Conservation (phyloP, 2,329 filamentous ascomycete species). For the Exophiala calicioides region DNA sequence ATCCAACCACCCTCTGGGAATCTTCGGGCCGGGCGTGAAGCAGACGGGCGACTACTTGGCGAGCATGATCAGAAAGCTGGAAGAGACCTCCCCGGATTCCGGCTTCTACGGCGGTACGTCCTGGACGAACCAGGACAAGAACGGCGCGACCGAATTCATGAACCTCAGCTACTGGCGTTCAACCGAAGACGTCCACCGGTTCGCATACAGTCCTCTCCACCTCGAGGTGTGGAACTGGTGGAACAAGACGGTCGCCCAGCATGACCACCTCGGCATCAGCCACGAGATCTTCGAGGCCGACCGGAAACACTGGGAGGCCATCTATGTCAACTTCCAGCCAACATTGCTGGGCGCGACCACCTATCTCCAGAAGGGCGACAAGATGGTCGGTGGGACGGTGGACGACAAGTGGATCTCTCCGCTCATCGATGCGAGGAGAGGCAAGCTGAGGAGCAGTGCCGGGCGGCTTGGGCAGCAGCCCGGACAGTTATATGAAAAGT, state of each 20-base stretch:
- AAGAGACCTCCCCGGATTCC: conserved; percentile 30
- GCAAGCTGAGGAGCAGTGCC: conserved; percentile 28
- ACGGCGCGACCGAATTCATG: conserved; percentile 39
- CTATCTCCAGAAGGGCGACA: conserved; percentile 27
- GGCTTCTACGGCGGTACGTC: conserved; percentile 38
- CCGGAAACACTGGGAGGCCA: conserved; percentile 44
- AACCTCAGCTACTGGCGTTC: conserved; percentile 45
- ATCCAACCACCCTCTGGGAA: conserved; percentile 43
- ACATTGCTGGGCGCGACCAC: conserved; percentile 36
- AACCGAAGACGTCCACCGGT: conserved; percentile 46
- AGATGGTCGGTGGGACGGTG: conserved; percentile 27
- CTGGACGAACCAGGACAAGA: conserved; percentile 37
- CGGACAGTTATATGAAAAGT: conserved; percentile 19
- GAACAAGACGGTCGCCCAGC: conserved; percentile 38
- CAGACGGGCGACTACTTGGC: conserved; percentile 36
- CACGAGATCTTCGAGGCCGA: conserved; percentile 49
- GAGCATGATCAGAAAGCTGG: conserved; percentile 35
- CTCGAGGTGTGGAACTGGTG: conserved; percentile 48
- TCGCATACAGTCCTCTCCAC: conserved; percentile 45
- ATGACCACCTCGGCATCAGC: conserved; percentile 46
- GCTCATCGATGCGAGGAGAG: conserved; percentile 28
- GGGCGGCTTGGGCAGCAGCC: conserved; percentile 26
- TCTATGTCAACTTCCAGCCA: conserved; percentile 44
- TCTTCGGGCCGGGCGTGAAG: conserved; percentile 40
- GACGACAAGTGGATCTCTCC: conserved; percentile 29